Evolutionary conservation across 2,329 filamentous ascomycete species (phyloP), one percentile per base, ranked within the genome.

Genomic region (Sodiomyces alkalinus): DNA sequence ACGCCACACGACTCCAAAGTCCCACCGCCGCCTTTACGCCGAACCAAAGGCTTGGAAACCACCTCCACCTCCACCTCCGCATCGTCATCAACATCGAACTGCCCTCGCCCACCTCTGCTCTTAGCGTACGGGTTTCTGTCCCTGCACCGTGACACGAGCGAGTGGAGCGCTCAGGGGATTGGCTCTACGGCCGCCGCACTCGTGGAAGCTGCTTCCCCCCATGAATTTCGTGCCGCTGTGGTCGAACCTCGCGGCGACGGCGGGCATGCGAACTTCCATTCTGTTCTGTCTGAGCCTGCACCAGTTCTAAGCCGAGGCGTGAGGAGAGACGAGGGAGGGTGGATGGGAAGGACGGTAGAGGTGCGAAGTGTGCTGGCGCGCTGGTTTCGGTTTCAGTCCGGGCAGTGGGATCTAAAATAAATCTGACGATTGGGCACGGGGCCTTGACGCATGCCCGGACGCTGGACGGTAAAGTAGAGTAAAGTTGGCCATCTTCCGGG

Each of bases 151-250:
- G 62, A 68, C 30, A 79, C 75, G 1, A 72, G 72, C 36, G 75
- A 80, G 34, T 85, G 78, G 68, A 83, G 76, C 28, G 77, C 74
- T 0, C 80, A 85, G 49, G 80, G 79, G 0, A 47, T 86, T 9
- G 62, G 68, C 13, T 62, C 62, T 32, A 74, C 73, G 2, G 58
- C 72, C n/a, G 63, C 78, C 2, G 52, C 58, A 1, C 49, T 80
- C 2, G 63, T 80, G 7, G 77, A 82, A 33, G 61, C 67, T 3
- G 74, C 73, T 0, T 41, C 43, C 19, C 55, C 60, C 12, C 47
- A 51, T 6, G 48, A 45, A 1, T 59, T 67, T 36, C 47, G 42
- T 13, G 52, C 64, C 4, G 49, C 62, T 3, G 33, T 72, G 6
- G 39, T 64, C 3, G 69, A 75, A 42, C 56, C 61, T 3, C 45